A percentile compares a stretch with the other conserved stretches of the same genome.
These are phyloP conservation scores for Mortierella sp. DNA, from an alignment of 371 early-diverging fungal species.

Conservation along the genomic window DNA sequence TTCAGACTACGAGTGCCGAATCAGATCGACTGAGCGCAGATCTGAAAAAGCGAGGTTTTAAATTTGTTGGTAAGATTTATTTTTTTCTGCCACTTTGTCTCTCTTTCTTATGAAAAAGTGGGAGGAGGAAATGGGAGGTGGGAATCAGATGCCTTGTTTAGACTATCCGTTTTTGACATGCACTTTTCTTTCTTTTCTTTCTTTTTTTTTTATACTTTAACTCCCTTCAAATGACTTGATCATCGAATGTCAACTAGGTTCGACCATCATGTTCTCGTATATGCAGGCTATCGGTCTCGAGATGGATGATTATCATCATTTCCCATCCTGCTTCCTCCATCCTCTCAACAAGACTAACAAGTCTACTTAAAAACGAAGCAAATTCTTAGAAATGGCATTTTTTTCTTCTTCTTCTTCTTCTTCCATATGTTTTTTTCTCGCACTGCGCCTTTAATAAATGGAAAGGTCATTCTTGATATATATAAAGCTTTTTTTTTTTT, in stretches of 20 bases:
- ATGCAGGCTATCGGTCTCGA: constrained; percentile 41
- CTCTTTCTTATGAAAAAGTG: background rate
- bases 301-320: constrained; percentile 19
- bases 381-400: background rate
- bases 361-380: background rate
- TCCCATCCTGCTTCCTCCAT: constrained; percentile 15
- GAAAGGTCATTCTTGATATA: background rate
- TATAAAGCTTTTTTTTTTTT: background rate
- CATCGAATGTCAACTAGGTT: constrained; percentile 13
- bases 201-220: no score
- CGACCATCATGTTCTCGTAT: constrained; percentile 42
- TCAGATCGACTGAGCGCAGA: constrained; percentile 45
- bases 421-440: no score
- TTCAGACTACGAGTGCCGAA: constrained; percentile 17
- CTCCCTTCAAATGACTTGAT: no score
- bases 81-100: no score
- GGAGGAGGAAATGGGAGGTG: no score
- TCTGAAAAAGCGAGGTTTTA: constrained; percentile 49
- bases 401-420: no score
- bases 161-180: background rate
- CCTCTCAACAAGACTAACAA: background rate
- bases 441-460: no score
- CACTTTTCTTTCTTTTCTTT: background rate
- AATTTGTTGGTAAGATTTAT: constrained; percentile 39
- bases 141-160: background rate